These are phyloP conservation scores for Leishmania tarentolae DNA, from an alignment of 208 protist species.

Conservation along the genomic window DNA sequence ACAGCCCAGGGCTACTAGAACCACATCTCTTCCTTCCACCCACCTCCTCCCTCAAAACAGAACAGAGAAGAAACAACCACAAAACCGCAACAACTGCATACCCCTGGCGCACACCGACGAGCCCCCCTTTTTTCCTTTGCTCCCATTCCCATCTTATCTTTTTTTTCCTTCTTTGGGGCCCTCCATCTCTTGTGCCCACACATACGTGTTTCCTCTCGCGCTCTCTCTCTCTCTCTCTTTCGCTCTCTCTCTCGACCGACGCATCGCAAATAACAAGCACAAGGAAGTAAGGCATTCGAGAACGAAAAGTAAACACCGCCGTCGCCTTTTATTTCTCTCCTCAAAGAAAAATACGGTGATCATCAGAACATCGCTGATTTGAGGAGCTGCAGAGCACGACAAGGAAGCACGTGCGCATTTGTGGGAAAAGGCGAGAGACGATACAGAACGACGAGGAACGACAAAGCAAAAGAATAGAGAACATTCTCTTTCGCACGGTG, in stretches of 20 bases:
- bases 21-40: slow-evolving; percentile 1
- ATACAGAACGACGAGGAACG: neutral
- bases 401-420: neutral
- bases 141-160: neutral
- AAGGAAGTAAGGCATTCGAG: too few relatives aligned
- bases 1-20: neutral
- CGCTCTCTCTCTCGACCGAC: neutral
- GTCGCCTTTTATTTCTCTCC: neutral
- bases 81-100: neutral
- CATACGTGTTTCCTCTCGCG: neutral
- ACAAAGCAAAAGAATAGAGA: neutral
- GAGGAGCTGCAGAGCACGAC: neutral
- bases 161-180: neutral
- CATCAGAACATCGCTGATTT: neutral
- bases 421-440: neutral
- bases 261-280: neutral
- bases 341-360: neutral
- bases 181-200: neutral
- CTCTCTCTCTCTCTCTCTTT: neutral
- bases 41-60: neutral
- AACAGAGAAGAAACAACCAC: neutral
- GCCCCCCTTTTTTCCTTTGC: neutral
- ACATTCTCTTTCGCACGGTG: neutral
- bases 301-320: neutral
- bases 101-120: neutral